Base-by-base conservation (phyloP, 1,284 basidiomycete species). In the Ganoderma resinaceum region DNA sequence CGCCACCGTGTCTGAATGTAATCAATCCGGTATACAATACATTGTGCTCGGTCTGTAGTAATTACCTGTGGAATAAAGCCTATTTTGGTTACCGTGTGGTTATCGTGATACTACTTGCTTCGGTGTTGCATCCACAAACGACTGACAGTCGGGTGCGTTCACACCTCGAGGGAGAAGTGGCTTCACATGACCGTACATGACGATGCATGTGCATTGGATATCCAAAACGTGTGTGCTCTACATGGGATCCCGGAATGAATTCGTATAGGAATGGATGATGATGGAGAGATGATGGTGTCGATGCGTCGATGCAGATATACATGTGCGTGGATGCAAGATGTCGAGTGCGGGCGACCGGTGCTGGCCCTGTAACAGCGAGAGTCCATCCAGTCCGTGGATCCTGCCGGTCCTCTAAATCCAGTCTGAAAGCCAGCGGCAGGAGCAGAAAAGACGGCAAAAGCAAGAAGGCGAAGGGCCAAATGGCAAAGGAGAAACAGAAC, bases 141-240 rank as follows among this genome's bases (percentile, higher is more conserved):
- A 8, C 42, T 43, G 20, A 4, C 20, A n/a, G 20, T 35, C 4
- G 35, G 35, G 9, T 35, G 35, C 4, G 9, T 35, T 4, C 35
- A 35, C 35, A 35, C 9, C 9, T 35, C 23, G 7, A 23, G n/a
- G 23, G n/a, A 23, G n/a, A n/a, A n/a, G n/a, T n/a, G n/a, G n/a
- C n/a, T n/a, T n/a, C n/a, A n/a, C n/a, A n/a, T n/a, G n/a, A n/a
- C n/a, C n/a, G n/a, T 26, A 14, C 9, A 26, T 23, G 23, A 26
- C 43, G 46, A 49, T 49, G 46, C 46, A 49, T 26, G 26, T 49
- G 46, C 46, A 49, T 26, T 33, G 52, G 16, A 55, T 55, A 55
- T 55, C 52, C 52, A 55, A 55, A 33, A 55, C 29, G 52, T 53
- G 52, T 55, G 52, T 31, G 31, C 52, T 55, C 52, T 55, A 55